A percentile compares a stretch with the other conserved stretches of the same genome.
Evolutionary conservation across 495 filamentous ascomycete species (phyloP).

Genomic region (Neurospora terricola): DNA sequence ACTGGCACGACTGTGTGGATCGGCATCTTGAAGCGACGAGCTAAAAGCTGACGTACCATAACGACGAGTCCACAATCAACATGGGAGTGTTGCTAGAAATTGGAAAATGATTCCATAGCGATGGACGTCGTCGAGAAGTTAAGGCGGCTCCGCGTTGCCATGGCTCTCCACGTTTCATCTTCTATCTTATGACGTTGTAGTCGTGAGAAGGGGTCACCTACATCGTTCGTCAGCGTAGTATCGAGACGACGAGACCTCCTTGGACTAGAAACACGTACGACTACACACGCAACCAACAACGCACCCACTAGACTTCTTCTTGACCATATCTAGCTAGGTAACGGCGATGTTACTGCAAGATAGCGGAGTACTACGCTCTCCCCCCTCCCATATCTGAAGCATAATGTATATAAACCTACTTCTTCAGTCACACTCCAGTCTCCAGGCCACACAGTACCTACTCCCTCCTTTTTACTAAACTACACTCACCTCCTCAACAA

Average conservation of each 20-base stretch:
- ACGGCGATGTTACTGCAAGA: not conserved
- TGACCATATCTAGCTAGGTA: not conserved
- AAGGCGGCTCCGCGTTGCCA: not conserved
- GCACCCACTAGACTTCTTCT: not conserved
- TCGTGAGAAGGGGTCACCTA: not conserved
- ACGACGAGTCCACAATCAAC: not conserved
- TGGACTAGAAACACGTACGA: not conserved
- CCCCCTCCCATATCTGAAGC: not conserved
- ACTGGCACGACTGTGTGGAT: not conserved
- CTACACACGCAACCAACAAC: not conserved
- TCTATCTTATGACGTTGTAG: not conserved
- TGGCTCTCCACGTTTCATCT: not conserved
- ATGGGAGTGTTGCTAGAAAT: not conserved
- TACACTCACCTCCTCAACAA: too few species aligned
- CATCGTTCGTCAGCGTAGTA: not conserved
- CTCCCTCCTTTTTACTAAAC: not conserved
- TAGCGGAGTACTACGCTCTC: not conserved
- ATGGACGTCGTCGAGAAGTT: not conserved
- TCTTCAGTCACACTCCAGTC: not conserved
- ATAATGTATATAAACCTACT: not conserved
- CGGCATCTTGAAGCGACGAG: not conserved
- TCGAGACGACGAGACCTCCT: not conserved
- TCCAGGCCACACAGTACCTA: not conserved
- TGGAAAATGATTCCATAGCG: too few species aligned
- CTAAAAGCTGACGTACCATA: not conserved